phyloP scores from a whole-genome alignment of 768 basidiomycete species.

The Tremella mesenterica region DNA sequence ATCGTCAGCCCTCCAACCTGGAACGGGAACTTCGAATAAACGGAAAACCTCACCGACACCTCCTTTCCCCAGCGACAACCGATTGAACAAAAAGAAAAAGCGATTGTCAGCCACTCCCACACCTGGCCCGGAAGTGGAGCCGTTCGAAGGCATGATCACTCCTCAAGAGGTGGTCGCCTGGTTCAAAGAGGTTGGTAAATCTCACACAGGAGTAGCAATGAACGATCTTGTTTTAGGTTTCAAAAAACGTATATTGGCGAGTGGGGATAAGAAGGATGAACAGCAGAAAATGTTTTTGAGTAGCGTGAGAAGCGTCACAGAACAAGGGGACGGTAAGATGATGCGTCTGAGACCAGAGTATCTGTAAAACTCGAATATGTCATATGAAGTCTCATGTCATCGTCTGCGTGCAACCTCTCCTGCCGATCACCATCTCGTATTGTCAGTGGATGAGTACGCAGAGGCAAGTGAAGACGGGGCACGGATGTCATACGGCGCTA shows the following conservation, averaged over 20 bases:
- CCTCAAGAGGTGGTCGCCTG: constrained; percentile 25
- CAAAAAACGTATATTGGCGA: constrained; percentile 14
- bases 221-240: constrained; percentile 19
- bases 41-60: constrained; percentile 16
- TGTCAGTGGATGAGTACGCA: neutral
- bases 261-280: constrained; percentile 10
- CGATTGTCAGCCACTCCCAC: constrained; percentile 13
- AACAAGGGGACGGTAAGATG: constrained; percentile 15
- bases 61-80: neutral
- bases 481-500: no score
- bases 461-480: no score
- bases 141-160: constrained; percentile 32
- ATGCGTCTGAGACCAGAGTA: constrained; percentile 20
- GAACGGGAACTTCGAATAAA: constrained; percentile 6
- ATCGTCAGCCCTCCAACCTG: no score
- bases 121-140: constrained; percentile 18
- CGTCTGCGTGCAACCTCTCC: neutral
- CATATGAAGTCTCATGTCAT: neutral
- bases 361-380: neutral
- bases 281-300: constrained; percentile 25
- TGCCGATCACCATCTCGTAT: neutral
- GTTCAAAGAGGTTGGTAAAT: constrained; percentile 15
- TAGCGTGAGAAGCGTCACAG: constrained; percentile 14
- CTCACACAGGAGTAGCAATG: constrained; percentile 14
- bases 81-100: constrained; percentile 21